Conservation (phyloP, 2,329 filamentous ascomycete species). For the Sclerotinia borealis region DNA sequence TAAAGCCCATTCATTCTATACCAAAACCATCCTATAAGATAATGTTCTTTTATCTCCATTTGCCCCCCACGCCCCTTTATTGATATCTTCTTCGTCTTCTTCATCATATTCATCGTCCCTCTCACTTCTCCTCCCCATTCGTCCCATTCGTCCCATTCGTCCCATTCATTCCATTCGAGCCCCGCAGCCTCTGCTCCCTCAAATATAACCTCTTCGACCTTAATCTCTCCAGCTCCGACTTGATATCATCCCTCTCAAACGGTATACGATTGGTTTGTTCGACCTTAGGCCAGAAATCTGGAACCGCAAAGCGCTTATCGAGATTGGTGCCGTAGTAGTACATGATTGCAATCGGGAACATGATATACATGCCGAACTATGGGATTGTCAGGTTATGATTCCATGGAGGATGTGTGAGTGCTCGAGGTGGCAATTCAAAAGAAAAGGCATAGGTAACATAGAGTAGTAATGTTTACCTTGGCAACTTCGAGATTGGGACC, state of each 20-base stretch:
- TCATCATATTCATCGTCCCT: background rate
- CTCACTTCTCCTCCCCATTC: constrained; percentile 9
- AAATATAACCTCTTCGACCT: constrained; percentile 29
- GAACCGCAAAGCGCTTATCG: constrained; percentile 81
- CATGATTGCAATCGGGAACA: constrained; percentile 99
- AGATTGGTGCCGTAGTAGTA: constrained; percentile 99
- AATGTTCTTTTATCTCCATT: background rate
- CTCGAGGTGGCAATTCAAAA: constrained; percentile 19
- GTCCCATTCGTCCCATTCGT: constrained; percentile 1
- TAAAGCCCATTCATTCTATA: background rate
- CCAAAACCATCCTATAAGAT: background rate
- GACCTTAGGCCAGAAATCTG: constrained; percentile 87
- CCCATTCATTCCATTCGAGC: constrained; percentile 11
- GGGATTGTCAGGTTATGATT: background rate
- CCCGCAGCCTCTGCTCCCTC: constrained; percentile 33
- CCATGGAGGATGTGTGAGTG: constrained; percentile 18
- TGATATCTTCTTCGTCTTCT: background rate
- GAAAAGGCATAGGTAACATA: constrained; percentile 1
- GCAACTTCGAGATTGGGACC: constrained; percentile 91
- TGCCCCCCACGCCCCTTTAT: background rate
- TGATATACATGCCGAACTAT: constrained; percentile 96
- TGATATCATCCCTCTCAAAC: constrained; percentile 74
- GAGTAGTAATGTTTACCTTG: constrained; percentile 56
- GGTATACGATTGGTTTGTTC: constrained; percentile 73
- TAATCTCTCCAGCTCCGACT: constrained; percentile 50